Evolutionary conservation across 768 basidiomycete genomes (phyloP).

Genomic region (Hygrophorus pudorinus): DNA sequence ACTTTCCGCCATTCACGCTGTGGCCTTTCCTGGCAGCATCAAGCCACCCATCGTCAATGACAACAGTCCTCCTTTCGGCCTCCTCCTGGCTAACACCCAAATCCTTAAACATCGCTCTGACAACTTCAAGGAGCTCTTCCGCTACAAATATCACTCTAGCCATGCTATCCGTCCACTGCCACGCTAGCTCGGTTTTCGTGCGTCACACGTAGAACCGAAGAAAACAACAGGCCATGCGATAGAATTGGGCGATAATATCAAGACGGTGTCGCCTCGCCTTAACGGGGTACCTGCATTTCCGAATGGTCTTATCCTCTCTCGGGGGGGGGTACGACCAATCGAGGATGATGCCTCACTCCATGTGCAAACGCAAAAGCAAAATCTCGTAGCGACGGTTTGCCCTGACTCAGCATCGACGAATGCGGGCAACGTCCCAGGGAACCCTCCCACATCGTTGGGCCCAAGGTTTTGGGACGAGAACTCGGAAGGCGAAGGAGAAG

Average conservation of each 20-base stretch:
- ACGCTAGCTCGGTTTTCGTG: conserved; percentile 56
- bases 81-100: conserved; percentile 37
- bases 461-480: neutral
- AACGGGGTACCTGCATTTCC: no score
- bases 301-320: conserved; percentile 11
- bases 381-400: conserved; percentile 28
- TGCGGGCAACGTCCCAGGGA: conserved; percentile 27
- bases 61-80: conserved; percentile 43
- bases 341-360: conserved; percentile 40
- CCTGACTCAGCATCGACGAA: conserved; percentile 48
- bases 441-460: conserved; percentile 20
- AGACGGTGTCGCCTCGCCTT: conserved; percentile 44
- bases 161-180: conserved; percentile 61
- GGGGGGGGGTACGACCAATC: neutral
- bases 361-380: conserved; percentile 36
- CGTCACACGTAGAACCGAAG: conserved; percentile 47
- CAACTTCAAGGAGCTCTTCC: conserved; percentile 48
- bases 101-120: conserved; percentile 44
- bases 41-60: conserved; percentile 42
- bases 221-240: conserved; percentile 39
- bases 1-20: conserved; percentile 16
- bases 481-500: conserved; percentile 10
- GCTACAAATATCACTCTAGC: conserved; percentile 56
- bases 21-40: conserved; percentile 22
- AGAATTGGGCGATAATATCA: conserved; percentile 64